Evolutionary conservation across 2,329 filamentous ascomycete genomes (phyloP), one percentile per base, ranked within the genome.

Genomic region (Ophiostoma australiae): DNA sequence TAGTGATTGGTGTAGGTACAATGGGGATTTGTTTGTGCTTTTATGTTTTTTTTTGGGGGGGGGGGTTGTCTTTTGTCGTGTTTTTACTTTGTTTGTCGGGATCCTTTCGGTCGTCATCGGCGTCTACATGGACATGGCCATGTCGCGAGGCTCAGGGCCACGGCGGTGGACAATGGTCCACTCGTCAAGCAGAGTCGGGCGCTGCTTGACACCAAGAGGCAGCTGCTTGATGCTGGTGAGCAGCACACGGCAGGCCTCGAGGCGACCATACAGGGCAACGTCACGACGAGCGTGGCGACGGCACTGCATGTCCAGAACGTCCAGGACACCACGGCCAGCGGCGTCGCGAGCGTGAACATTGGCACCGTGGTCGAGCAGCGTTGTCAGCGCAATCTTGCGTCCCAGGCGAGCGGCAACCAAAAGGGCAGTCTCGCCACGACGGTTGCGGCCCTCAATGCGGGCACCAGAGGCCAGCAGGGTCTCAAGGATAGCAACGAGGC

Each of bases 371-470:
- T 79, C 76, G 1, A 82, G 76, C 8, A 83, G 77, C 8, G 82
- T 80, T 15, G 80, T 81, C 37, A 84, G 77, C 0, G 85, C 85
- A 2, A 85, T 80, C 77, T 86, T 87, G 69, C 83, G 81, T 0
- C 86, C 85, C 27, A 82, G 79, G 2, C 84, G 81, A 1, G 85
- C 84, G 0, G 86, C 85, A 10, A 88, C 75, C 55, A 87, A 84
- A 37, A 87, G 79, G 0, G 85, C 82, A 0, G 86, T 87, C 77
- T 88, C 86, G 58, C 85, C 85, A 0, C 79, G 77, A 3, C 84
- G 79, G 75, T 87, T 88, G 37, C 85, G 83, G 5, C 81, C 82
- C 70, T 87, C 79, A 4, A 87, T 73, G 1, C 81, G 76, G 0
- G 84, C 84, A 0, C 84, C 83, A 0, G 76, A 76, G 0, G 76